These are phyloP conservation scores for Picochlorum sp. DNA, from an alignment of 139 green algal species.

Conservation along the genomic window DNA sequence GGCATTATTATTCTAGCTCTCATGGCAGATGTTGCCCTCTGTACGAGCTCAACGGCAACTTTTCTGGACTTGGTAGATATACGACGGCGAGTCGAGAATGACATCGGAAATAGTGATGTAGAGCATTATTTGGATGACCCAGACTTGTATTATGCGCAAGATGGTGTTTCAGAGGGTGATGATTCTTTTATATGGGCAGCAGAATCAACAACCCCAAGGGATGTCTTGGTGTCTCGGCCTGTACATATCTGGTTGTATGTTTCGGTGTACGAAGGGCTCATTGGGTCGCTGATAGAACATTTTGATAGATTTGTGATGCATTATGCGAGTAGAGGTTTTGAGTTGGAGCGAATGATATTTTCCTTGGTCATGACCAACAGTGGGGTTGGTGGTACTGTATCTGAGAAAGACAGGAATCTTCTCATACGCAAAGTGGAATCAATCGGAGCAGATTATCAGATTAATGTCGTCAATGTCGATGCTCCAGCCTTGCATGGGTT, in stretches of 20 bases:
- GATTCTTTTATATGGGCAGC: neutral
- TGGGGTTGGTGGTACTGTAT: neutral
- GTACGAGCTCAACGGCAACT: too few species aligned
- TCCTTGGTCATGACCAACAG: neutral
- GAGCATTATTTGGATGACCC: neutral
- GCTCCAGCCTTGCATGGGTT: neutral
- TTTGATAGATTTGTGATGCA: neutral
- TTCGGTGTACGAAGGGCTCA: too few species aligned
- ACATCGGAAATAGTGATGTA: neutral
- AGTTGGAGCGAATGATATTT: neutral
- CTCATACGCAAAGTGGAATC: neutral
- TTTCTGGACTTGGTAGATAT: neutral
- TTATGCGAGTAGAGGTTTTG: neutral
- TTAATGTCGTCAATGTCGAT: slow-evolving; percentile 2
- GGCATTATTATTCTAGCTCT: too few species aligned
- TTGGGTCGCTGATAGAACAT: too few species aligned
- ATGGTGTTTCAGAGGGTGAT: neutral
- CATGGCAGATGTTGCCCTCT: too few species aligned
- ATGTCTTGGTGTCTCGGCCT: slow-evolving; percentile 1
- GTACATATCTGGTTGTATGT: neutral
- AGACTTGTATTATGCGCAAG: neutral
- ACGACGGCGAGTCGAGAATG: neutral
- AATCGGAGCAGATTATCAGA: slow-evolving; percentile 11
- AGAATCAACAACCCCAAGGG: neutral
- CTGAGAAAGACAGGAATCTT: neutral